Evolutionary conservation across 495 filamentous ascomycete genomes (phyloP).

Genomic region (Niebla homalea): DNA sequence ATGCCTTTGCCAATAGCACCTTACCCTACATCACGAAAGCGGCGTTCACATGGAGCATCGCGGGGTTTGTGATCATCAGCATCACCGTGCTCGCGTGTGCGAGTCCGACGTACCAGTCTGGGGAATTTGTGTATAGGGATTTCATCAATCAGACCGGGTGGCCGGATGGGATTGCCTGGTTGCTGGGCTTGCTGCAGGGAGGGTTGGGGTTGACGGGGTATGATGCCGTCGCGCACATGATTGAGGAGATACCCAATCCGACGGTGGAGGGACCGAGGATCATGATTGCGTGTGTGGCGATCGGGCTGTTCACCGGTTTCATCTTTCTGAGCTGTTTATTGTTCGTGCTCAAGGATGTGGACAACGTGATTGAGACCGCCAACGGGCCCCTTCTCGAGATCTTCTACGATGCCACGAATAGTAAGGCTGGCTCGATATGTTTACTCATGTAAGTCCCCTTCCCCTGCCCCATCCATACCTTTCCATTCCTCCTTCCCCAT

Average conservation of each 20-base stretch:
- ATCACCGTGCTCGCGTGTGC: conserved; percentile 53
- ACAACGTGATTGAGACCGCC: conserved; percentile 45
- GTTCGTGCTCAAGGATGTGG: conserved; percentile 46
- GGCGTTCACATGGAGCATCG: conserved; percentile 51
- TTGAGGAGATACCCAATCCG: conserved; percentile 57
- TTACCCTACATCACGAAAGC: conserved; percentile 54
- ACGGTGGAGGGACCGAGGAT: conserved; percentile 53
- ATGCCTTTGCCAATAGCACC: conserved; percentile 47
- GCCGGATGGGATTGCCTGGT: conserved; percentile 49
- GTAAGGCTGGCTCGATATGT: conserved; percentile 50
- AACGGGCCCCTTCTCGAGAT: conserved; percentile 58
- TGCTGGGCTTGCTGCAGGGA: conserved; percentile 47
- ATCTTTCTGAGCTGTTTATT: conserved; percentile 54
- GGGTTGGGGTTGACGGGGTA: conserved; percentile 49
- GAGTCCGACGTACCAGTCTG: conserved; percentile 44
- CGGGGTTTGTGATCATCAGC: conserved; percentile 54
- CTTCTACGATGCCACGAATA: conserved; percentile 54
- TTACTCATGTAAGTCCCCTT: conserved; percentile 42
- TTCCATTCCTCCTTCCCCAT: conserved; percentile 20
- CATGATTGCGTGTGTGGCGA: conserved; percentile 58
- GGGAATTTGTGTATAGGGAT: conserved; percentile 42
- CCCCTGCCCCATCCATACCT: background rate
- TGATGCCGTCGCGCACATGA: conserved; percentile 52
- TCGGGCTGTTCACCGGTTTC: conserved; percentile 54
- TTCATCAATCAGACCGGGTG: conserved; percentile 52